Percentiles rank a stretch among this genome's conserved stretches.
phyloP scores from a whole-genome alignment of 148 eudicot species.

The Vaccinium myrtillus region DNA sequence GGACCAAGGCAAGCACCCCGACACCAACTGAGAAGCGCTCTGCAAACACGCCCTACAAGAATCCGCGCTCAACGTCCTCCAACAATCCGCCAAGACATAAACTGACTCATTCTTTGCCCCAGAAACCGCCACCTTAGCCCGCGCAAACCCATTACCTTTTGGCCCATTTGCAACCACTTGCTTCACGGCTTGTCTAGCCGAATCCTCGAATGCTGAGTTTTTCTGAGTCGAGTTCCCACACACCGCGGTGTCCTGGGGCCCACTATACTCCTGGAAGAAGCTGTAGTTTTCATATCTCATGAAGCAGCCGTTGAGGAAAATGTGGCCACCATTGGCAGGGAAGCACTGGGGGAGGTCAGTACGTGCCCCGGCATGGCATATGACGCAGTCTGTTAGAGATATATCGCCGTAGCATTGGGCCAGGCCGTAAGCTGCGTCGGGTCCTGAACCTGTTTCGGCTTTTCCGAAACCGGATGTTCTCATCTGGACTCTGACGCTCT shows the following conservation, averaged over 20 bases:
- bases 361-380: slow-evolving; percentile 52
- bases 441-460: slow-evolving; percentile 32
- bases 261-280: slow-evolving; percentile 36
- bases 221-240: slow-evolving; percentile 37
- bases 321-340: slow-evolving; percentile 36
- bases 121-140: slow-evolving; percentile 21
- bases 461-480: slow-evolving; percentile 30
- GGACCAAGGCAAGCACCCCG: slow-evolving; percentile 49
- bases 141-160: slow-evolving; percentile 29
- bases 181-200: slow-evolving; percentile 29
- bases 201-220: slow-evolving; percentile 20
- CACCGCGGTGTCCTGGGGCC: slow-evolving; percentile 29
- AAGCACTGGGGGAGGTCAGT: slow-evolving; percentile 50
- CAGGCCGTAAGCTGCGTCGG: slow-evolving; percentile 38
- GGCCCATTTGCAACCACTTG: slow-evolving; percentile 34
- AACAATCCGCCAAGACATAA: slow-evolving; percentile 52
- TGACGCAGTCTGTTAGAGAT: slow-evolving; percentile 41
- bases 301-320: slow-evolving; percentile 56
- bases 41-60: slow-evolving; percentile 45
- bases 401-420: slow-evolving; percentile 68
- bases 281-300: slow-evolving; percentile 41
- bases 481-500: slow-evolving; percentile 36
- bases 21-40: slow-evolving; percentile 36
- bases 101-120: slow-evolving; percentile 34
- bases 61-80: slow-evolving; percentile 44